These are phyloP conservation scores for Flaveria trinervia DNA, from an alignment of 129 eudicot genomes.

Conservation along the genomic window DNA sequence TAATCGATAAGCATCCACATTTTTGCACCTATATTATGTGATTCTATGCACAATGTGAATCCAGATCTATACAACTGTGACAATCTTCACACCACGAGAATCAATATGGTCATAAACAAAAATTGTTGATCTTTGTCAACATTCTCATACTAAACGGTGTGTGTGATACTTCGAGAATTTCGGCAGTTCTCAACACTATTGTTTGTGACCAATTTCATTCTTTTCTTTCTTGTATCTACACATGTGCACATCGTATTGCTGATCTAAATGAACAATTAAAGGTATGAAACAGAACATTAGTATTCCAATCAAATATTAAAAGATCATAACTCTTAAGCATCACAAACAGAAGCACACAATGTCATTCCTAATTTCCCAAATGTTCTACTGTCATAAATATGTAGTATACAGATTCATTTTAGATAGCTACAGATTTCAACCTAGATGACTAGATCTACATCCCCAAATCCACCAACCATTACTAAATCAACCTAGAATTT, in stretches of 20 bases:
- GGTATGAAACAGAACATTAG: background rate
- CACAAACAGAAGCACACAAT: slow-evolving; percentile 5
- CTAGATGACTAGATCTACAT: background rate
- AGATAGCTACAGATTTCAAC: no score
- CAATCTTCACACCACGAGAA: no score
- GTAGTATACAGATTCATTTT: no score
- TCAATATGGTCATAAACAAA: no score
- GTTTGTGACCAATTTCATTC: background rate
- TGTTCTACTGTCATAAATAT: no score
- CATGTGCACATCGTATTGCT: no score
- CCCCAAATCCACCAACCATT: background rate
- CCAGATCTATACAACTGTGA: background rate
- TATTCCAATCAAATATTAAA: background rate
- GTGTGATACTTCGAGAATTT: background rate
- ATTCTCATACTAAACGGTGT: background rate
- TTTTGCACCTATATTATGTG: background rate
- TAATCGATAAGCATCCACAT: background rate
- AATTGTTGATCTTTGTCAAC: no score
- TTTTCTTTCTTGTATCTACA: background rate
- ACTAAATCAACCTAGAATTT: background rate
- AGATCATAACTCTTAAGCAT: background rate
- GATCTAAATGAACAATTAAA: no score
- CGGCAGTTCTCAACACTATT: background rate
- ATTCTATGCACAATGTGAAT: background rate
- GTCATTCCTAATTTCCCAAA: slow-evolving; percentile 3